Evolutionary conservation across 169 alveolate species (phyloP), one percentile per base, ranked within the genome.

Genomic region (Plasmodium inui): DNA sequence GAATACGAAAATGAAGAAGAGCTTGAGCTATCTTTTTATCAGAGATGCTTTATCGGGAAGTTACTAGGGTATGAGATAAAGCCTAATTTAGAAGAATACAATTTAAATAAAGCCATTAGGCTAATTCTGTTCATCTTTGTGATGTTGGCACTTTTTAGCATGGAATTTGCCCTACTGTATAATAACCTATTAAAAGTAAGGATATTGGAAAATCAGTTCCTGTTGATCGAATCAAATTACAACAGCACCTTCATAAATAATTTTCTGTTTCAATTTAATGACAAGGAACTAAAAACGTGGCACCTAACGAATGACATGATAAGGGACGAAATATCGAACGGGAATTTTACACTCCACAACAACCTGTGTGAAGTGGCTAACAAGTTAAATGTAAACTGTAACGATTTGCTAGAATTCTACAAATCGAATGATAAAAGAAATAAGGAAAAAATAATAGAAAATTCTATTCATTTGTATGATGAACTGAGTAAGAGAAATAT

Each of bases 21-120:
- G 28, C 72, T 28, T 84, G 84, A 70, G 70, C 26, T 41, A 41
- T 6, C 30, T 57, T 89, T 71, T 37, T 61, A 32, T 80, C 76
- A 79, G 83, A 79, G 73, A 78, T 61, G 94, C 76, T 55, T 91
- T 81, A 46, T 91, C 14, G 37, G 95, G 26, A 82, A 82, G 39
- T 19, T 82, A 41, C 61, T 91, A 19, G 95, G 95, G 30, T 91
- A 91, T 91, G 92, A 91, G 39, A 82, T 91, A 70, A 82, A 72
- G 78, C 80, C 88, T 7, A 74, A 37, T 67, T 80, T 82, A 17
- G 95, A 91, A 82, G 95, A 91, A 70, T 72, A 44, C 39, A 91
- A 67, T 82, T 19, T 71, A 37, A 91, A 81, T 72, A 91, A 70
- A 81, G 39, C 55, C 44, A 53, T 91, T 50, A 91, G 92, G 53